These are phyloP conservation scores for Biscutella laevigata DNA, from an alignment of 441 rosid genomes.

Conservation along the genomic window DNA sequence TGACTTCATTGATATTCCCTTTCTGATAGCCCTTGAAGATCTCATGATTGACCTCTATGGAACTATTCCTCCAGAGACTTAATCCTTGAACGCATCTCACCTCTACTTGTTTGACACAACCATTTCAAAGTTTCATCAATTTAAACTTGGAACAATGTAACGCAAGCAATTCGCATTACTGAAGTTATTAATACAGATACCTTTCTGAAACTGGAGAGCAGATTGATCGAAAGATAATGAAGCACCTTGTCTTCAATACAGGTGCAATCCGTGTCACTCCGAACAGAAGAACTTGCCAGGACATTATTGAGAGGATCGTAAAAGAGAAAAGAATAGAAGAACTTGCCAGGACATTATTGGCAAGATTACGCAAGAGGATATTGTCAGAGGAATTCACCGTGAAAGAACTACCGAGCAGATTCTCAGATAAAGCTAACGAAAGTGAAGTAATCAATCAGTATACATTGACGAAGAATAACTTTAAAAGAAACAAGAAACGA, in stretches of 20 bases:
- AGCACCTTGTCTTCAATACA: no score
- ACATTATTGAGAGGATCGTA: no score
- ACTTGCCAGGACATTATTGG: constrained; percentile 45
- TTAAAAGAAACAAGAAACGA: not conserved
- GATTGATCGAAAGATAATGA: constrained; percentile 27
- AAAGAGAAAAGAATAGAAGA: no score
- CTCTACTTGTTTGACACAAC: constrained; percentile 35
- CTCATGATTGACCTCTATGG: constrained; percentile 58
- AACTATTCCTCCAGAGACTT: constrained; percentile 58
- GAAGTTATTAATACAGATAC: no score
- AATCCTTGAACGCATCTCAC: constrained; percentile 48
- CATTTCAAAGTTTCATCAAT: no score
- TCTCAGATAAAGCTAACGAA: not conserved
- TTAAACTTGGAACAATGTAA: no score
- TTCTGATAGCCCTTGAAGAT: constrained; percentile 47
- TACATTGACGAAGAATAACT: no score
- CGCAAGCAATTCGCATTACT: no score
- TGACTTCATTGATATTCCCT: constrained; percentile 68
- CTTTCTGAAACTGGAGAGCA: constrained; percentile 42
- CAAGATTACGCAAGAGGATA: constrained; percentile 27
- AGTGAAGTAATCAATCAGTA: no score
- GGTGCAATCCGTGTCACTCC: no score
- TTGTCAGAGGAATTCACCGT: constrained; percentile 31
- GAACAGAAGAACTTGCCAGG: no score
- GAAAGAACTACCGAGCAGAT: not conserved